Evolutionary conservation across 2,329 filamentous ascomycete genomes (phyloP), one percentile per base, ranked within the genome.

Genomic region (Xylariomycetidae sp.): DNA sequence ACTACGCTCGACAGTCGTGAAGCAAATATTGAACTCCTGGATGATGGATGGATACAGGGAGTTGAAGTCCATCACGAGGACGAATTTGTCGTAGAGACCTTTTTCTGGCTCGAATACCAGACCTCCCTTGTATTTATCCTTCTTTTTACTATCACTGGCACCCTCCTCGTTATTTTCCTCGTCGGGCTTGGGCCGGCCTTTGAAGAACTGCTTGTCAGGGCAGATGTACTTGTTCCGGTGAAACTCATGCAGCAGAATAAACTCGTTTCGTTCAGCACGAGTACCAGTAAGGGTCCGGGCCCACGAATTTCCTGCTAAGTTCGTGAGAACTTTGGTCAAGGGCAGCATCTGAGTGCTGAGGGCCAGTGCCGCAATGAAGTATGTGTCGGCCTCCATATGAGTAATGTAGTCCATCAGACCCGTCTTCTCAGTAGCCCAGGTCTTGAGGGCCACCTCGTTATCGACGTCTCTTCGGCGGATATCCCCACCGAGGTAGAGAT

Each of bases 31-130:
- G 67, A 82, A 98, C 72, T 98, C 94, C 56, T 98, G 94, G 41
- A 98, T 98, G 54, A 98, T 97, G 56, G 88, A 96, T 19, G 92
- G 92, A 53, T 98, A 98, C 42, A 98, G 71, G 51, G 89, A 96
- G 74, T 98, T 98, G 71, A 98, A 98, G 70, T 98, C 92, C 94
- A 98, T 98, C 61, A 98, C 94, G 36, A 98, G 76, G 34, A 98
- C 85, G 60, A 94, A 96, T 64, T 94, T 94, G 72, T 98, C 92
- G 56, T 98, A 98, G 4, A 98, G 74, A 13, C 94, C 92, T 61
- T 90, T 96, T 59, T 97, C 89, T 4, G 92, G 92, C 59, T 98
- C 92, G 50, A 98, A 97, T 37, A 98, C 92, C 19, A 98, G 80
- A 71, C 94, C 92, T 57, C 92, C 92, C 68, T 98, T 97, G 70